Evolutionary conservation across 2,329 filamentous ascomycete species (phyloP).

Genomic region (Graphiopsis chlorocephala): DNA sequence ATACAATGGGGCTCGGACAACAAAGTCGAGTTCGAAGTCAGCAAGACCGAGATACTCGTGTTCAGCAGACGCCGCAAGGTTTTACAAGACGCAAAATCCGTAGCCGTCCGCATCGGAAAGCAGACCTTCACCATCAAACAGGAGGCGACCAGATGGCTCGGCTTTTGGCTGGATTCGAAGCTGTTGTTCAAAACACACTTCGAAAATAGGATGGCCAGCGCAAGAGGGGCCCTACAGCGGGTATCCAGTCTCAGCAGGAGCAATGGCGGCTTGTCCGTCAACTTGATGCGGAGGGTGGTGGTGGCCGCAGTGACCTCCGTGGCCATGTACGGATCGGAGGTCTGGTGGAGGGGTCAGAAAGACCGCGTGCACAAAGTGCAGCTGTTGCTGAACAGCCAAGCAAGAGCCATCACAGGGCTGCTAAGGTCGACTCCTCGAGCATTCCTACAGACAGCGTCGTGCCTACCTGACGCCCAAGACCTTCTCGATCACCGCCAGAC

Average conservation of each 20-base stretch:
- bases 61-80: too few relatives aligned
- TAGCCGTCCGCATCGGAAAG: too few relatives aligned
- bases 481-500: neutral
- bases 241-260: neutral
- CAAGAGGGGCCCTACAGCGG: neutral
- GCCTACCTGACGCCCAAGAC: neutral
- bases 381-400: too few relatives aligned
- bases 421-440: neutral
- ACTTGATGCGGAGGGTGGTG: neutral
- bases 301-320: neutral
- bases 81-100: too few relatives aligned
- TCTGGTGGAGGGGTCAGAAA: neutral
- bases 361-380: too few relatives aligned
- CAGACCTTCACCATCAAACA: too few relatives aligned
- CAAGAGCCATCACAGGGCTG: too few relatives aligned
- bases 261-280: neutral
- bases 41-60: too few relatives aligned
- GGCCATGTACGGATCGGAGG: neutral
- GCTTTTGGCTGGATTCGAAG: neutral
- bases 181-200: neutral
- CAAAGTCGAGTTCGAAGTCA: too few relatives aligned
- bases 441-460: neutral
- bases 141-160: neutral
- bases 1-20: too few relatives aligned
- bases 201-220: neutral